These are phyloP conservation scores for Chalciporus sphaerocephalus DNA, from an alignment of 768 basidiomycete species.

Conservation along the genomic window DNA sequence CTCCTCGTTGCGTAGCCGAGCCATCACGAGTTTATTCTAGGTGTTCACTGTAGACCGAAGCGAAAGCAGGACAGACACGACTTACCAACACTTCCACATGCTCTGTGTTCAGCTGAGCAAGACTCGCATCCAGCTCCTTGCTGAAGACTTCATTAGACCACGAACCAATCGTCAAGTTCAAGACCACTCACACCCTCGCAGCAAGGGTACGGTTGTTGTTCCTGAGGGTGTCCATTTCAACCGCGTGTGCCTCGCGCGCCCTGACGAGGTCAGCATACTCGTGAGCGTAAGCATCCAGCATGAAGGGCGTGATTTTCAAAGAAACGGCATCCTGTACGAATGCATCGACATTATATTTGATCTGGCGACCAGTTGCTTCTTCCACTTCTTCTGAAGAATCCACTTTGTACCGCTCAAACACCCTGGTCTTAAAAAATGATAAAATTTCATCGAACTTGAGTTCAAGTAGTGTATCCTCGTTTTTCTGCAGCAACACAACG, in stretches of 20 bases:
- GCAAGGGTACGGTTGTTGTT: constrained; percentile 73
- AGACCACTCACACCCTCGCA: constrained; percentile 68
- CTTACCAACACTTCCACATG: constrained; percentile 73
- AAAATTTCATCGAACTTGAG: constrained; percentile 93
- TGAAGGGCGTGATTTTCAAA: constrained; percentile 88
- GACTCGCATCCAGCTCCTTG: constrained; percentile 70
- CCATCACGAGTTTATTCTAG: constrained; percentile 87
- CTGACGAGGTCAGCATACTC: constrained; percentile 84
- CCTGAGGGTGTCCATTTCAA: constrained; percentile 78
- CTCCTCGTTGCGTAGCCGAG: constrained; percentile 86
- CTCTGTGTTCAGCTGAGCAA: constrained; percentile 78
- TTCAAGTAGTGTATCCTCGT: constrained; percentile 71
- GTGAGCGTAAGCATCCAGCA: constrained; percentile 85
- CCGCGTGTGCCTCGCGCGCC: constrained; percentile 74
- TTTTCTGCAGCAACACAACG: constrained; percentile 78
- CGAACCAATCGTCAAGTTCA: background rate
- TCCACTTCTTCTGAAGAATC: constrained; percentile 26
- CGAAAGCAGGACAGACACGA: background rate
- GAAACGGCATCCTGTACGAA: constrained; percentile 87
- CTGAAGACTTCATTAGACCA: constrained; percentile 37
- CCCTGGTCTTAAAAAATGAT: constrained; percentile 69
- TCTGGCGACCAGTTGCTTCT: constrained; percentile 12
- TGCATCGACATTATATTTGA: constrained; percentile 64
- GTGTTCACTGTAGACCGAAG: constrained; percentile 25
- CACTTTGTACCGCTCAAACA: constrained; percentile 83